Evolutionary conservation across 2,329 filamentous ascomycete species (phyloP), one percentile per base, ranked within the genome.

Genomic region (Purpureocillium takamizusanense): DNA sequence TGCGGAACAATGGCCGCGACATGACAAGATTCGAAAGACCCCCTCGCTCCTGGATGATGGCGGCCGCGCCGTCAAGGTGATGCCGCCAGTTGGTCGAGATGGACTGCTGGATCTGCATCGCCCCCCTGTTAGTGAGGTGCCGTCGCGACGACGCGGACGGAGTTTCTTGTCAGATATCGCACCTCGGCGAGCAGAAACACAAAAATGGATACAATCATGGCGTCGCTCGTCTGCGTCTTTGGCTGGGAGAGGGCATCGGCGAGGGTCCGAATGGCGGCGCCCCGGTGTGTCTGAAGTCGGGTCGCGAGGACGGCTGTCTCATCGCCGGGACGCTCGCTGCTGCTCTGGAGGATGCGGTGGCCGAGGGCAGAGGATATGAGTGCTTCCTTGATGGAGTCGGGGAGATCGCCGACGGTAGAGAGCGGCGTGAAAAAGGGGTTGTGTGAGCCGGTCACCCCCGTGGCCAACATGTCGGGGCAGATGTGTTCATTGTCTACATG

Each of bases 391-490:
- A 46, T 29, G 10, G 41, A 21, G 4, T 35, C 30, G 9, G 37
- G 42, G 29, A 44, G 31, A 8, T 40, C 38, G 2, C 40, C 15
- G 3, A 42, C 38, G 1, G 30, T 28, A 10, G 18, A 23, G n/a
- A 38, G 34, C 4, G 32, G 38, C 3, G 48, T 23, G 16, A 40
- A 37, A 33, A 42, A 49, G 9, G 42, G 42, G 31, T 42, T 38
- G 7, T 17, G 16, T 14, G n/a, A 29, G 11, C 38, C 44, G 27
- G 4, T 7, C 12, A 27, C 28, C 14, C 39, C 40, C 12, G 36
- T 37, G 16, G 44, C 46, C 21, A 46, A 37, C 37, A 47, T n/a
- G 33, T 50, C 46, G 25, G 48, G 46, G 15, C 44, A 48, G 17
- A 50, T 42, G 28, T 40, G 31, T 14, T 27, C 23, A 32, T 50